Evolutionary conservation across 2,329 filamentous ascomycete genomes (phyloP), one percentile per base, ranked within the genome.

Genomic region (Cadophora luteo-olivacea): DNA sequence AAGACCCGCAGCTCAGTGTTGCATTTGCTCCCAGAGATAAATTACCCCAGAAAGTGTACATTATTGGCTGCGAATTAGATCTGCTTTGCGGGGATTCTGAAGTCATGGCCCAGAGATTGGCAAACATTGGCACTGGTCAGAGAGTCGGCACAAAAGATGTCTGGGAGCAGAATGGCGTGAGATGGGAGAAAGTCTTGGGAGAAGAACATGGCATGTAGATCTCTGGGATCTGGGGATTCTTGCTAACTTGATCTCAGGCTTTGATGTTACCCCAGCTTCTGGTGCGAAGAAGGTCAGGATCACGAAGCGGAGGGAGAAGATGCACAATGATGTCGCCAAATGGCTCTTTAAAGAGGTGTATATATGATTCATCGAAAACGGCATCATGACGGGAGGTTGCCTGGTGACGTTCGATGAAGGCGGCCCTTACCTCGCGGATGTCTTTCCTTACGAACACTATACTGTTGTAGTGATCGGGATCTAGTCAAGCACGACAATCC

Each of bases 1-100:
- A 25, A 52, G 72, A 76, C 55, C 73, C 74, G 1, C 60, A 72
- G 62, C 64, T 76, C 2, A 74, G 72, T 62, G 65, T 72, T 11
- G 62, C 57, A 5, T 74, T 68, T 64, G 73, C 74, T 1, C 25
- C 57, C 36, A 68, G 69, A 65, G 65, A 70, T 38, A 70, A 65
- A 36, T 64, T 77, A 33, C 75, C 74, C 19, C 63, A 65, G 1
- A 74, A 73, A 65, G 24, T 74, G 22, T 74, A 61, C 54, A 61
- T 76, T 9, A 65, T 75, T 24, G 74, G 73, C 29, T 75, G 73
- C 61, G 74, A 75, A 60, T 69, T 73, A 49, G 75, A 77, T 70
- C 32, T 76, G 60, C 68, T 77, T 14, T 75, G 74, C 38, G 61
- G 68, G 22, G 73, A 73, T 45, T 64, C 74, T 16, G 67, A 72